Conservation (phyloP, 2,329 filamentous ascomycete species). For the Lomentospora prolificans region DNA sequence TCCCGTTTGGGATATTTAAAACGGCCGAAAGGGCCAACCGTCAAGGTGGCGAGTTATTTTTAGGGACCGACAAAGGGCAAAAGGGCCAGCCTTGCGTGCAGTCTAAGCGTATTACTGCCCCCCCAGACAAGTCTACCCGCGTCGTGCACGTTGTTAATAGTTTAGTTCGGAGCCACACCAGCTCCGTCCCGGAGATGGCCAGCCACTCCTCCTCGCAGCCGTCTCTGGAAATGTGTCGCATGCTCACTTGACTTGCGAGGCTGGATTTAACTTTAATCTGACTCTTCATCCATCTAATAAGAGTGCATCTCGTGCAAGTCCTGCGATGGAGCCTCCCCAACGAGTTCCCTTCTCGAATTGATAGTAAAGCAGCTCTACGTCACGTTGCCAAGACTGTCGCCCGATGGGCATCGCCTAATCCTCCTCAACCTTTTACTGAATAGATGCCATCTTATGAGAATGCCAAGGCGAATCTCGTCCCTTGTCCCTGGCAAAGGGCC, state of each 20-base stretch:
- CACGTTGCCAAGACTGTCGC: background rate
- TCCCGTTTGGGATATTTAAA: background rate
- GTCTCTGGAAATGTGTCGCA: background rate
- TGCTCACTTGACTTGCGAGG: background rate
- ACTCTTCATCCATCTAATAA: background rate
- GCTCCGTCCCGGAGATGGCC: no score
- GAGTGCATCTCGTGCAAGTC: background rate
- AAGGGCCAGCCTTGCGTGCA: background rate
- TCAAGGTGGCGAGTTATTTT: background rate
- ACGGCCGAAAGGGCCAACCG: background rate
- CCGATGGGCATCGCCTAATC: background rate
- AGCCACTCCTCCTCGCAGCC: no score
- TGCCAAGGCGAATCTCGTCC: background rate
- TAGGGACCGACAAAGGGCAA: background rate
- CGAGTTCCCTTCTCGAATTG: no score
- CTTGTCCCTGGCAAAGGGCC: background rate
- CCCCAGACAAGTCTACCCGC: background rate
- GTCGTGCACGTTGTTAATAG: no score
- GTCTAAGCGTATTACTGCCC: background rate
- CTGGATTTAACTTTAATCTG: background rate
- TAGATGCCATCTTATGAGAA: background rate
- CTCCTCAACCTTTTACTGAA: background rate
- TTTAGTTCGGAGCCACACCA: no score
- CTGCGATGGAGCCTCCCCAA: no score
- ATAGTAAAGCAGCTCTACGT: no score